Conservation (phyloP, 1,284 basidiomycete species). For the Marasmius sp. region DNA sequence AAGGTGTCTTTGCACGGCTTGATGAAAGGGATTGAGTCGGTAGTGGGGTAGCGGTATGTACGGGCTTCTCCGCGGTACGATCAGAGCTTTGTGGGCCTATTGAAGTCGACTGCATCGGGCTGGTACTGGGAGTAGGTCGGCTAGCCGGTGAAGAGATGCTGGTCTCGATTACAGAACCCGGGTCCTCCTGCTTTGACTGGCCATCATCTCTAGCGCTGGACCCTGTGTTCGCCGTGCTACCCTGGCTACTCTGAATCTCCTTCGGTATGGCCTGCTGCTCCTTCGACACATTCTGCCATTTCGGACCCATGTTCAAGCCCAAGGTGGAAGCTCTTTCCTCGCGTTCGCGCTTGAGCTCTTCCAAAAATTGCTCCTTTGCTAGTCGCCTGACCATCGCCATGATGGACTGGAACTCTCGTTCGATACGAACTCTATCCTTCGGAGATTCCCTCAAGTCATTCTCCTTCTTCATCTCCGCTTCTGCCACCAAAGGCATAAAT, state of each 20-base stretch:
- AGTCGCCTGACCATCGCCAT: slow-evolving; percentile 21
- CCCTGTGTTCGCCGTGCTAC: background rate
- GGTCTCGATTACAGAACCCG: background rate
- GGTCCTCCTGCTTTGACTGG: background rate
- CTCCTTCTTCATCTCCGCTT: slow-evolving; percentile 3
- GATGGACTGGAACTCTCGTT: slow-evolving; percentile 1
- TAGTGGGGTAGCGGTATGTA: too few relatives aligned
- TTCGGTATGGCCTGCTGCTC: slow-evolving; percentile 32
- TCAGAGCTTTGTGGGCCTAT: background rate
- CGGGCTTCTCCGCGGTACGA: background rate
- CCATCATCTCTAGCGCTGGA: background rate
- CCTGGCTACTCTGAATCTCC: slow-evolving; percentile 23
- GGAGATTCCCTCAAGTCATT: slow-evolving; percentile 1
- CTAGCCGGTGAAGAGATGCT: background rate
- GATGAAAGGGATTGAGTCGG: background rate
- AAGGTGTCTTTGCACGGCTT: background rate
- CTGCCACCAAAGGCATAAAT: slow-evolving; percentile 2
- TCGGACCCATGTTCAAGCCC: slow-evolving; percentile 16
- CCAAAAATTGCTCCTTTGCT: slow-evolving; percentile 28
- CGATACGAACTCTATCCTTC: background rate
- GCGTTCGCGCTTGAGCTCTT: slow-evolving; percentile 26
- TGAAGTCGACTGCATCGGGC: background rate
- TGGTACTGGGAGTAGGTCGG: background rate
- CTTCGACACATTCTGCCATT: slow-evolving; percentile 17
- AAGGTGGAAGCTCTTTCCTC: slow-evolving; percentile 26